Percentiles rank a stretch among this genome's conserved stretches.
Conservation (phyloP, 805 yeast genomes). For the Metschnikowia lunata region DNA sequence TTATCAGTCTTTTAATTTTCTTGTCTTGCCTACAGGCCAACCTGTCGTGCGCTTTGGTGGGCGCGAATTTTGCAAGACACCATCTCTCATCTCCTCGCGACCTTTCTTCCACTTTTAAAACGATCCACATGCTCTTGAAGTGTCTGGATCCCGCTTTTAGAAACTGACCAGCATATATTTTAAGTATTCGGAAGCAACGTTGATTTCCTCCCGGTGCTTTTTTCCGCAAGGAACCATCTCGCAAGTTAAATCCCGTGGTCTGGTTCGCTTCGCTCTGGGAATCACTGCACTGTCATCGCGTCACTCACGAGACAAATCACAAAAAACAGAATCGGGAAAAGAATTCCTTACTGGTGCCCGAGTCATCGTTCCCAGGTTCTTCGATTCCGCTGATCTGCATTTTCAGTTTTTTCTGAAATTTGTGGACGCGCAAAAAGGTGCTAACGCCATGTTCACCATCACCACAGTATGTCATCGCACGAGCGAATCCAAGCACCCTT, state of each 20-base stretch:
- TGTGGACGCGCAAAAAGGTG: slow-evolving; percentile 3
- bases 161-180: no score
- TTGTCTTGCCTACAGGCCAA: no score
- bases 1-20: no score
- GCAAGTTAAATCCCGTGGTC: slow-evolving; percentile 3
- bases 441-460: slow-evolving; percentile 42
- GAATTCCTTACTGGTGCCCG: slow-evolving; percentile 8
- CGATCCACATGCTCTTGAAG: no score
- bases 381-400: slow-evolving; percentile 7
- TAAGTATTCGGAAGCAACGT: slow-evolving; percentile 1
- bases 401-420: slow-evolving; percentile 5
- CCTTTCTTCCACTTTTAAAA: no score
- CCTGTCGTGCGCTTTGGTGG: no score
- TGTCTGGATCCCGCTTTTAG: no score
- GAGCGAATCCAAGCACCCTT: slow-evolving; percentile 54
- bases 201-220: slow-evolving; percentile 6
- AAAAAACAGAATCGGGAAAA: neutral
- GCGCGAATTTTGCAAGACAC: no score
- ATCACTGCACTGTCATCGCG: slow-evolving; percentile 1
- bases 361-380: slow-evolving; percentile 11
- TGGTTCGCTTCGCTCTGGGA: slow-evolving; percentile 8
- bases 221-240: slow-evolving; percentile 7
- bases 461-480: slow-evolving; percentile 51
- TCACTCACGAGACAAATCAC: neutral
- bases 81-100: no score